These are phyloP conservation scores for Gossypium anomalum DNA, from an alignment of 345 rosid species.

Conservation along the genomic window DNA sequence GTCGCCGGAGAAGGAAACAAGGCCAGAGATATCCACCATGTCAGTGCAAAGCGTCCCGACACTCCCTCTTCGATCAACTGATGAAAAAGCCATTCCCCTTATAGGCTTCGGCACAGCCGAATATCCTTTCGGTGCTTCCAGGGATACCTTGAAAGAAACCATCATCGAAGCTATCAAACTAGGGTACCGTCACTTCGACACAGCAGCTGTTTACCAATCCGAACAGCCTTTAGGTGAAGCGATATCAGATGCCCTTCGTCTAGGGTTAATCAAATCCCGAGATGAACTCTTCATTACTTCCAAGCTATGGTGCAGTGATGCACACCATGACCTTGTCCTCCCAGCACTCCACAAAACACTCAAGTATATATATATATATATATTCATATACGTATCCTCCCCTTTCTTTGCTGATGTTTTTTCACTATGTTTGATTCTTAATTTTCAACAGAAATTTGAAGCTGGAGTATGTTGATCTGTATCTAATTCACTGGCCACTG, in stretches of 20 bases:
- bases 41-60: neutral
- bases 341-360: conserved; percentile 29
- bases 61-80: neutral
- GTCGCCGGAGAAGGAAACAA: too few relatives aligned
- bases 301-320: conserved; percentile 24
- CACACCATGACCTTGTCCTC: conserved; percentile 16
- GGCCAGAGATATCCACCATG: too few relatives aligned
- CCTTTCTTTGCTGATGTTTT: too few relatives aligned
- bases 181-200: conserved; percentile 43
- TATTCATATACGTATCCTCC: too few relatives aligned
- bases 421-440: too few relatives aligned
- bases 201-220: conserved; percentile 27
- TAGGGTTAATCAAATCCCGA: conserved; percentile 26
- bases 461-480: conserved; percentile 33
- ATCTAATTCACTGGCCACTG: conserved; percentile 32
- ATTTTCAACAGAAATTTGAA: conserved; percentile 21
- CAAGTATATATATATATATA: conserved; percentile 17
- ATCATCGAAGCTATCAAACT: conserved; percentile 29
- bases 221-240: conserved; percentile 20
- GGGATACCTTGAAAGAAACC: conserved; percentile 2
- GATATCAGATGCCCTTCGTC: conserved; percentile 26
- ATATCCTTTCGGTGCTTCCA: neutral
- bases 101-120: conserved; percentile 10
- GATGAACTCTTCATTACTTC: conserved; percentile 39
- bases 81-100: neutral